Percentiles rank a stretch among this genome's conserved stretches.
Evolutionary conservation across 192 early-diverging fungal genomes (phyloP).

Genomic region (Kickxella alabastrina): DNA sequence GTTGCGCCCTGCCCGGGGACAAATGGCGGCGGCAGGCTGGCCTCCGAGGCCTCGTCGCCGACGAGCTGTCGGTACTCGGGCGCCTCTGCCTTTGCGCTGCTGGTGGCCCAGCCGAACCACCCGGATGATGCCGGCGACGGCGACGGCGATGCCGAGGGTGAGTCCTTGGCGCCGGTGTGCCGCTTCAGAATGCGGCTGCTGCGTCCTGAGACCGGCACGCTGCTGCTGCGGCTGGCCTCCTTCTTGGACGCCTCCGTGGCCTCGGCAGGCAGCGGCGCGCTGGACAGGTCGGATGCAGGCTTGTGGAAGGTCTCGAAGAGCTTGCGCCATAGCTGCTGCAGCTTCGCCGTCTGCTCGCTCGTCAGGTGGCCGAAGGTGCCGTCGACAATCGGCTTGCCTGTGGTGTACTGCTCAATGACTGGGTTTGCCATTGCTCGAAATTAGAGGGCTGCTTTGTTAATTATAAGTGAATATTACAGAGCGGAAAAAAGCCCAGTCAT

Average conservation of each 20-base stretch:
- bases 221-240: slow-evolving; percentile 10
- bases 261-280: slow-evolving; percentile 1
- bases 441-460: no score
- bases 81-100: slow-evolving; percentile 9
- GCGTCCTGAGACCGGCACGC: slow-evolving; percentile 2
- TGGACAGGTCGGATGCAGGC: slow-evolving; percentile 8
- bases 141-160: slow-evolving; percentile 7
- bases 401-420: slow-evolving; percentile 42
- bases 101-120: slow-evolving; percentile 36
- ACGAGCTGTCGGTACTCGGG: slow-evolving; percentile 28
- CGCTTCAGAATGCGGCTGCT: background rate
- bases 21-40: slow-evolving; percentile 20
- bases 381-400: slow-evolving; percentile 31
- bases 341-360: slow-evolving; percentile 31
- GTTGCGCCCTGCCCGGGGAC: background rate
- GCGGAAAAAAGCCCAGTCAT: no score
- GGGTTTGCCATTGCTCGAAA: slow-evolving; percentile 14
- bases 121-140: slow-evolving; percentile 1
- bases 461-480: no score
- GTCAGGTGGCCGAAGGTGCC: slow-evolving; percentile 55
- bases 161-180: slow-evolving; percentile 2
- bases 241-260: background rate
- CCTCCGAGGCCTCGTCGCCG: slow-evolving; percentile 10
- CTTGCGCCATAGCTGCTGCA: slow-evolving; percentile 54
- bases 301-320: slow-evolving; percentile 37